Base-by-base conservation (phyloP, 208 protist species). In the Crithidia expoeki region DNA sequence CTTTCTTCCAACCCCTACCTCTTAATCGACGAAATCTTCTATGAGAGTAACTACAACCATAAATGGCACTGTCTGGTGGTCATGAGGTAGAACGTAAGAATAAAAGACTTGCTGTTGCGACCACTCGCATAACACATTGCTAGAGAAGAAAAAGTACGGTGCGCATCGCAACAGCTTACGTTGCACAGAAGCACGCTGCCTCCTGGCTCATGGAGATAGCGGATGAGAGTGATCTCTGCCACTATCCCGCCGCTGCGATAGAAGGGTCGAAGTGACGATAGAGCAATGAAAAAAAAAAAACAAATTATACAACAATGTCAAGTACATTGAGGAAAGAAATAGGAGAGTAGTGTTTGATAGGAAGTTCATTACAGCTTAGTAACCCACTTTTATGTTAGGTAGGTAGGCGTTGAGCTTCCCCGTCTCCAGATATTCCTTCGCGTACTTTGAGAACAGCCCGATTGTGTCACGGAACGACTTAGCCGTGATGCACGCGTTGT, bases 401-500 rank as follows among this genome's bases (percentile, higher is more conserved):
- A 40, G 38, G 58, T 86, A 86, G 12, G 70, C 81, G 6, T 46
- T 60, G 1, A 86, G 19, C 32, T 67, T 68, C 17, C 78, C 81
- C 6, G 66, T 82, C 50, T 72, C 40, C 30, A 83, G 16, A 46
- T 74, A 86, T 40, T 83, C 60, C 32, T 80, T 42, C 21, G 76
- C 76, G 33, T 66, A 47, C 14, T 59, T 55, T 9, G 76, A 46
- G 59, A 86, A 86, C 21, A 65, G 57, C 4, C 62, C 25, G 17
- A 85, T 74, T 10, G 82, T 70, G 7, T 57, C 68, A 16, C 38
- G 52, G 44, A 85, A 76, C 14, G 74, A 74, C 10, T 83, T 40
- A 7, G 21, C 65, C 4, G 68, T 89, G 16, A 86, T 77, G 63
- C 84, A 84, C 1, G 84, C 85, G 49, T 81, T 87, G 69, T 93